These are phyloP conservation scores for Rutstroemia sp. DNA, from an alignment of 2,329 filamentous ascomycete species.

Conservation along the genomic window DNA sequence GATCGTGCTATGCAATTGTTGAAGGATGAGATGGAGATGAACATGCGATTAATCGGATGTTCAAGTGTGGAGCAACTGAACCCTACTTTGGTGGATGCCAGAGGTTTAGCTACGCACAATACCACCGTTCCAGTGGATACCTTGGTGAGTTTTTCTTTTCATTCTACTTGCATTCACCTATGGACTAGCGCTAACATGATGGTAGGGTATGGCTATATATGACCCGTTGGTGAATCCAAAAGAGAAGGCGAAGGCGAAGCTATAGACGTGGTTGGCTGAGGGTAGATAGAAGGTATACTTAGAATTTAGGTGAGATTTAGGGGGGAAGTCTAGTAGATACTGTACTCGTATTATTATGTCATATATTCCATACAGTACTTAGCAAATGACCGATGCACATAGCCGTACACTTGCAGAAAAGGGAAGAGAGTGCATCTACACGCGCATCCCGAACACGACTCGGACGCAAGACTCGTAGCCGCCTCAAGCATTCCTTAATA, in stretches of 20 bases:
- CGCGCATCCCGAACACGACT: not conserved
- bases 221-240: constrained; percentile 42
- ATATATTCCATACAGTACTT: not conserved
- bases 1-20: constrained; percentile 87
- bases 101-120: constrained; percentile 57
- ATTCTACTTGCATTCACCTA: not conserved
- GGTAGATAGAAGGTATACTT: not conserved
- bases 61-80: constrained; percentile 68
- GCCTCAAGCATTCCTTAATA: not conserved
- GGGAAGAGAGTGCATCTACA: no score
- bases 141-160: constrained; percentile 30
- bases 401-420: no score
- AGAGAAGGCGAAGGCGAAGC: constrained; percentile 37
- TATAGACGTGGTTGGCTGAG: constrained; percentile 23
- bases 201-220: constrained; percentile 26
- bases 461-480: not conserved
- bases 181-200: constrained; percentile 5
- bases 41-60: constrained; percentile 89
- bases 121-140: constrained; percentile 55
- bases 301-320: not conserved
- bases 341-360: not conserved
- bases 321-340: not conserved
- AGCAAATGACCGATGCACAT: not conserved
- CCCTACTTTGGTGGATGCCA: constrained; percentile 70
- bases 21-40: constrained; percentile 98